Percentiles rank a stretch among this genome's conserved stretches.
Evolutionary conservation across 2,329 filamentous ascomycete genomes (phyloP).

Genomic region (Thermothelomyces thermophilus): DNA sequence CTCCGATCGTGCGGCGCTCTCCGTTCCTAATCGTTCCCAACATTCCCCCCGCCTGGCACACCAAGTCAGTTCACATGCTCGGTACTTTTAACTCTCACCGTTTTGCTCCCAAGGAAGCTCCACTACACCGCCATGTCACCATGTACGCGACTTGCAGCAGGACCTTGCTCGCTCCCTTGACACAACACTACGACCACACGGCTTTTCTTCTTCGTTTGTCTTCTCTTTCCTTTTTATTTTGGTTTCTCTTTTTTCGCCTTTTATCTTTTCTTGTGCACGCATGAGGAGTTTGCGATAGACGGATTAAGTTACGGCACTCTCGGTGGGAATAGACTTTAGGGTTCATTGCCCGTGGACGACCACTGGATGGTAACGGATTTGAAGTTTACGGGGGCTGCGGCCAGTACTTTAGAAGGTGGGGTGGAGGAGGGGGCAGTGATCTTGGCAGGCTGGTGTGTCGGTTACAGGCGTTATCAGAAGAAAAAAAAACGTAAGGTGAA

Average conservation of each 20-base stretch:
- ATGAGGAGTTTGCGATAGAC: slow-evolving; percentile 6
- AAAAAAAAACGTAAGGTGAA: background rate
- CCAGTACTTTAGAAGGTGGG: background rate
- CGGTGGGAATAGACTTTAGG: slow-evolving; percentile 5
- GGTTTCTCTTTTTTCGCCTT: background rate
- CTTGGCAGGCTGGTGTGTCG: slow-evolving; percentile 2
- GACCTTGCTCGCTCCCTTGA: no score
- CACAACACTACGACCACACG: no score
- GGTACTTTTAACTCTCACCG: no score
- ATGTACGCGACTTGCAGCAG: background rate
- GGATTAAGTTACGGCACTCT: background rate
- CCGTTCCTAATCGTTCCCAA: background rate
- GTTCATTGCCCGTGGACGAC: background rate
- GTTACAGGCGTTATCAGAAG: slow-evolving; percentile 3
- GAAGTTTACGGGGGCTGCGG: background rate
- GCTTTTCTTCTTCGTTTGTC: no score
- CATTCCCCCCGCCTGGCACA: no score
- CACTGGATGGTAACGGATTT: slow-evolving; percentile 4
- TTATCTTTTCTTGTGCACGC: background rate
- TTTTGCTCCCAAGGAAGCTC: no score
- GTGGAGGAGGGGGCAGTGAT: background rate
- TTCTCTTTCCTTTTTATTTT: no score
- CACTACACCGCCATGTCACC: background rate
- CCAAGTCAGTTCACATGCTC: no score
- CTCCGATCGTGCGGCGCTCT: slow-evolving; percentile 15